Evolutionary conservation across 2,329 filamentous ascomycete species (phyloP), one percentile per base, ranked within the genome.

Genomic region (Simplicillium sp.): DNA sequence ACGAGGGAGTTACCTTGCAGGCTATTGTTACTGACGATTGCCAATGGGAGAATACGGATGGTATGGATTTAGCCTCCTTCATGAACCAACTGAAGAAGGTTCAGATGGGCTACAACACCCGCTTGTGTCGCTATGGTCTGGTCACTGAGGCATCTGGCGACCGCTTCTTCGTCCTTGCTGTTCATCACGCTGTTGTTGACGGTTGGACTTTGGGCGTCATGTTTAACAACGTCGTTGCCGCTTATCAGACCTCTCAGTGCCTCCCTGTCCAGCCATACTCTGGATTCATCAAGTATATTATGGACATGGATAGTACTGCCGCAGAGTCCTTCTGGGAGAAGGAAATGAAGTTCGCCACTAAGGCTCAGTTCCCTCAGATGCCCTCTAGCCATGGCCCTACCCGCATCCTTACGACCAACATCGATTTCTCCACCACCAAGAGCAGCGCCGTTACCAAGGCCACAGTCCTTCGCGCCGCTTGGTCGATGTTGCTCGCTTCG

Each of bases 391-490:
- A 71, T 2, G 65, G 72, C 43, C 59, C 68, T 40, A 66, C 69
- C 41, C 59, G 71, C 35, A 53, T 54, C 1, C 47, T 54, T 36
- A 50, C 52, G 48, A 49, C 51, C 5, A 53, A 44, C 29, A 55
- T 51, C 2, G 65, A 62, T 17, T 25, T 25, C 9, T 6, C 20
- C 20, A 25, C 5, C 20, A 25, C 20, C 20, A 25, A 25, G 6
- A 9, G 20, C 9, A 25, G 20, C 9, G 20, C 6, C 20, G 63
- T 64, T 17, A 74, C 70, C 0, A 56, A 70, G 3, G 68, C 71
- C 0, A 73, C 69, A 0, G 57, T 70, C 11, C 67, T 76, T 20
- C 66, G 71, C 17, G 70, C 66, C 16, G 72, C 71, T 1, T 77
- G 72, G 73, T 69, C 69, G 0, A 54, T 75, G 3, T 57, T 73